Base-by-base conservation (phyloP, 164 flowering plant genomes). In the Berberis vulgaris region DNA sequence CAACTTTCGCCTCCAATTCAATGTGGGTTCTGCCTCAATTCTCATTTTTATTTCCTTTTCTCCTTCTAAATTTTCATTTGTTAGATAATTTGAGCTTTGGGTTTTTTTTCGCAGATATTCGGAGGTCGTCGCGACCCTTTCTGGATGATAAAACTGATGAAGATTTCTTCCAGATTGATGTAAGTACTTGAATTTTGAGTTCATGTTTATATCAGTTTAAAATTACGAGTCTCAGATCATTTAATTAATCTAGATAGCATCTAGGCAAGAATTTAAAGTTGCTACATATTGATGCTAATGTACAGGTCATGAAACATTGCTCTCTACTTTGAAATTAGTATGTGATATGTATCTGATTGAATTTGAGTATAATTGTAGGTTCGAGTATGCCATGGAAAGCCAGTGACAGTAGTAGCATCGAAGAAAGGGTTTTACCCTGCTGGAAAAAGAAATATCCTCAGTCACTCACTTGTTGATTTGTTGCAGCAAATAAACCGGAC, bases 121-220 rank as follows among this genome's bases (percentile, higher is more conserved):
- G 96, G 72, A 83, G 78, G 71, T 91, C 97, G 2, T 76, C 73
- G 59, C 86, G 90, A 13, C 87, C 91, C 1, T 88, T 82, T 63
- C 79, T 84, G 44, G 90, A 85, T 71, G 94, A 87, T 68, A 88
- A 88, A 76, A 77, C 85, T 6, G 87, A 84, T 8, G 91, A 85
- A 49, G 94, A 87, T 72, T 83, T 86, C 67, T 91, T 91, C 59
- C 96, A 84, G 72, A 86, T 91, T 61, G 97, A 91, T 78, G 97
- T 91, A 69, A 84, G 87, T 54, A 0, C 26, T 26, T 26, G 26
- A 26, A 26, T 26, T 26, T 26, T 26, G 26, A 26, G 26, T 26
- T 26, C 26, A 26, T 26, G 26, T 26, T 26, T 26, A 26, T 26
- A 26, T 26, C 26, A 0, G 26, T 26, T 26, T 26, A 26, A 26